phyloP scores from a whole-genome alignment of 768 basidiomycete genomes.

The Auriculariales sp. region DNA sequence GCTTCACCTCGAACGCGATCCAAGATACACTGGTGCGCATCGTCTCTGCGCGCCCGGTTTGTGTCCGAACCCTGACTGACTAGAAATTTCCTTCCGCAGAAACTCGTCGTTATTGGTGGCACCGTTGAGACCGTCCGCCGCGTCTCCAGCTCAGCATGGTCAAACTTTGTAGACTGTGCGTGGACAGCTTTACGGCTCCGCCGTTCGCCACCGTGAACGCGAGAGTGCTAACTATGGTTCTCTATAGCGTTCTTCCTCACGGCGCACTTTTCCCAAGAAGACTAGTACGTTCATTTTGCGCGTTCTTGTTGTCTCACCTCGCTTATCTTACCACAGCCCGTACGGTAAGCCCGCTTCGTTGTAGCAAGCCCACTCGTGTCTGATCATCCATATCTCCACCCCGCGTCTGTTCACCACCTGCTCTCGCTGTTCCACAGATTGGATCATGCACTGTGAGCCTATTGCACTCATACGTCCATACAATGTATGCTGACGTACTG shows the following conservation, averaged over 20 bases:
- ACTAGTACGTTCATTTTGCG: conserved; percentile 17
- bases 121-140: conserved; percentile 77
- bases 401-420: no score
- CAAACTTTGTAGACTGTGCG: conserved; percentile 78
- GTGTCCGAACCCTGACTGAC: no score
- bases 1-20: conserved; percentile 50
- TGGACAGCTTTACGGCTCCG: conserved; percentile 2
- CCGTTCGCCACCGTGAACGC: conserved; percentile 3
- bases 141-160: conserved; percentile 75
- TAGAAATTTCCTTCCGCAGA: conserved; percentile 34
- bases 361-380: background rate
- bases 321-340: conserved; percentile 6
- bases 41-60: background rate
- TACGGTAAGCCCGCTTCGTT: conserved; percentile 7
- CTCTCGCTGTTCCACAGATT: no score
- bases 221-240: conserved; percentile 6
- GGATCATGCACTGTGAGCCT: conserved; percentile 2
- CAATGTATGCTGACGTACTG: background rate
- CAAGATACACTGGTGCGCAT: conserved; percentile 62
- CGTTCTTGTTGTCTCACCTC: background rate
- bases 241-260: conserved; percentile 70
- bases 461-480: background rate
- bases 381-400: conserved; percentile 1
- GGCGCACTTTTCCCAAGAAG: conserved; percentile 77
- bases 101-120: conserved; percentile 81